Base-by-base conservation (phyloP, 768 basidiomycete species). In the Phylloporus scabripes region DNA sequence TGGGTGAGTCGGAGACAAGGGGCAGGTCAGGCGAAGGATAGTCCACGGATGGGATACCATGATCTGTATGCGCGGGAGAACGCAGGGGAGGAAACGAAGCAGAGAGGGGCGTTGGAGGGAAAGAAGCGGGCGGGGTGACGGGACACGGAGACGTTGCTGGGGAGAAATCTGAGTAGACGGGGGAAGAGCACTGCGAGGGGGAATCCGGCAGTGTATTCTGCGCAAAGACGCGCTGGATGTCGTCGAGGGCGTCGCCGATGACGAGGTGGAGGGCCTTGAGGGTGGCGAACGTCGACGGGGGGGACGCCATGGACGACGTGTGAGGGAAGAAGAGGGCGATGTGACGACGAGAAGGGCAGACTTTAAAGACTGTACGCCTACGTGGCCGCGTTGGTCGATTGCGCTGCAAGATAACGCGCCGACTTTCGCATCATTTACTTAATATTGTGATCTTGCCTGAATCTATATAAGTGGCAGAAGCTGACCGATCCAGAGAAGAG, bases 201-300 rank as follows among this genome's bases (percentile, higher is more conserved):
- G 54, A 54, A 9, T 54, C 46, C 17, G 65, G 10, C 14, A 28
- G 26, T 28, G 26, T 7, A 28, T 28, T 28, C 7, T 62, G 61
- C 24, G 68, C 62, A 60, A 82, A 86, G 44, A 84, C 69, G 44
- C 69, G 70, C 63, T 86, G 80, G 14, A 88, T 82, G 56, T 85
- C 82, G 65, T 80, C 75, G 53, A 87, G 67, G 21, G 85, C 83
- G 55, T 82, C 73, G 58, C 79, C 81, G 56, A 88, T 77, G 60
- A 87, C 76, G 53, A 75, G 66, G 53, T 85, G 80, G 37, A 87
- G 76, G 29, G 79, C 77, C 40, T 78, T 78, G 46, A 88, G 75
- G 47, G 75, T 72, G 26, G 80, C 72, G 56, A 88, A 81, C 45
- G 85, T 82, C 79, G 70, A 60, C 56, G 78, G 78, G 54, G 65